Conservation (phyloP, 345 rosid species). For the Bruguiera parviflora region DNA sequence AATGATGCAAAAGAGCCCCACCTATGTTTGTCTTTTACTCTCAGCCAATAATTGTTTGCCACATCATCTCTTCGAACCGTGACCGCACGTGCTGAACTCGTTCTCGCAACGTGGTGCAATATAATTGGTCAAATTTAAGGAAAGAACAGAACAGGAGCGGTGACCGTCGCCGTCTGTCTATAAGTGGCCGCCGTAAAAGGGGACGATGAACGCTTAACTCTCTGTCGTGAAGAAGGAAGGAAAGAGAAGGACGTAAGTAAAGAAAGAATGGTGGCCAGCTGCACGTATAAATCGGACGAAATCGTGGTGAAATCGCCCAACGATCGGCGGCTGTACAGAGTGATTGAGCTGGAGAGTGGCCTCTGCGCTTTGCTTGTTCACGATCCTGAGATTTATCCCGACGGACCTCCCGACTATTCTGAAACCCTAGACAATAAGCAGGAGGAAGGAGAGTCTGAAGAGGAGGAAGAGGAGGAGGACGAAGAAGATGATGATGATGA, state of each 20-base stretch:
- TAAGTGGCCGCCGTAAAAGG: neutral
- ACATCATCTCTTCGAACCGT: no score
- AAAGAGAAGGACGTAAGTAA: neutral
- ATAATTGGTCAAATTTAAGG: no score
- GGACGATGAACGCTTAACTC: no score
- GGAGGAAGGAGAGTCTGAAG: neutral
- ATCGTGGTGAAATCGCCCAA: conserved; percentile 80
- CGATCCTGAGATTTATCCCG: conserved; percentile 84
- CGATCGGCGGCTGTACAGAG: conserved; percentile 70
- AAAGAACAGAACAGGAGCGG: no score
- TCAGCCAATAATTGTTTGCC: no score
- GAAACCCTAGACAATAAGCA: conserved; percentile 12
- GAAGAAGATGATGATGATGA: conserved; percentile 29
- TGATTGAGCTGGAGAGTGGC: conserved; percentile 65
- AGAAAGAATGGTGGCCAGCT: conserved; percentile 37
- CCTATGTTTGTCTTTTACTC: no score
- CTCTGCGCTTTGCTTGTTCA: conserved; percentile 82
- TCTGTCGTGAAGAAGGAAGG: neutral
- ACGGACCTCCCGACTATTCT: conserved; percentile 29
- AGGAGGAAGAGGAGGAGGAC: conserved; percentile 23
- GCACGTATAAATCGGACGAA: conserved; percentile 44
- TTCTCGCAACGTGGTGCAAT: no score
- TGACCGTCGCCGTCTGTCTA: no score
- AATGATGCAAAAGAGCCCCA: no score
- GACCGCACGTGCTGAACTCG: no score